Conservation (phyloP, 2,329 filamentous ascomycete species). For the Pseudogymnoascus pannorum region DNA sequence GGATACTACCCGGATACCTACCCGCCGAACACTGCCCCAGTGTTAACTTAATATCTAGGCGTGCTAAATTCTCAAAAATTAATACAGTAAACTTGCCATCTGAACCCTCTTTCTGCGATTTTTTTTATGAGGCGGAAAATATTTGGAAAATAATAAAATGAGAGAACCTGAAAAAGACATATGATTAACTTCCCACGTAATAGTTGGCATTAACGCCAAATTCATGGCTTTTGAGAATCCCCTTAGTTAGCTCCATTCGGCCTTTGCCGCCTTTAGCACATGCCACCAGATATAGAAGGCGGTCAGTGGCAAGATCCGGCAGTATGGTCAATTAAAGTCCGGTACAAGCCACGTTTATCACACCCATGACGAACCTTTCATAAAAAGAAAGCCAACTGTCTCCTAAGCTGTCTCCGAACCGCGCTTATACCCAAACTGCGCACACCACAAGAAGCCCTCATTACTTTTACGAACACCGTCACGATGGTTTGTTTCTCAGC, state of each 20-base stretch:
- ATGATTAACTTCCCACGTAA: background rate
- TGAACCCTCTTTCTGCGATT: too few relatives aligned
- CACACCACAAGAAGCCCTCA: background rate
- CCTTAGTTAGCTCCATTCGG: background rate
- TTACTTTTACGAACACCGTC: background rate
- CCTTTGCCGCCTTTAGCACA: constrained; percentile 1
- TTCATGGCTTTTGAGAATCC: background rate
- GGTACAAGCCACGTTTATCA: constrained; percentile 9
- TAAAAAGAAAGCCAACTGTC: constrained; percentile 1
- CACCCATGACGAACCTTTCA: constrained; percentile 4
- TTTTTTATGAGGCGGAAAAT: too few relatives aligned
- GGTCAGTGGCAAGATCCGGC: background rate
- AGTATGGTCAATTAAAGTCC: constrained; percentile 3
- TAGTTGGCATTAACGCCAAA: background rate
- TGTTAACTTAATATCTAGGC: too few relatives aligned
- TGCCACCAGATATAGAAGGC: background rate
- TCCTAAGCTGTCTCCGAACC: background rate
- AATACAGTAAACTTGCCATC: too few relatives aligned
- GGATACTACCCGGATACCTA: too few relatives aligned
- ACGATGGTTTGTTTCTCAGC: background rate
- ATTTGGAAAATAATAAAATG: background rate
- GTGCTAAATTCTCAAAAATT: too few relatives aligned
- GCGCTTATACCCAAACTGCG: background rate
- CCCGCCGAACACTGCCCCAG: too few relatives aligned
- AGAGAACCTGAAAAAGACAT: background rate